Base-by-base conservation (phyloP, 2,329 filamentous ascomycete species). In the Nemania sp. region DNA sequence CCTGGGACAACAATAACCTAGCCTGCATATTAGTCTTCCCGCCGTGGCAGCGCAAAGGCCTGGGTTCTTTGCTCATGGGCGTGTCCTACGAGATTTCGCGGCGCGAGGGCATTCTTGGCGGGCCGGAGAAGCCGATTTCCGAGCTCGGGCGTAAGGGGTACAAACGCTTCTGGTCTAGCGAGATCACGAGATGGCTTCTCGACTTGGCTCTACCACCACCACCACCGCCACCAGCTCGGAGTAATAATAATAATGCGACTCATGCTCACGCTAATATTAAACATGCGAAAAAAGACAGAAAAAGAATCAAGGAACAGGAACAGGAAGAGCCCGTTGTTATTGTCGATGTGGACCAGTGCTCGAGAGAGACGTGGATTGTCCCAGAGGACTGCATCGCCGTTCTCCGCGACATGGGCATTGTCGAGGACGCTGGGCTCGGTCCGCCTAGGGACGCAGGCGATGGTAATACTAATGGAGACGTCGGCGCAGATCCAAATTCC, bases 1-100 rank as follows among this genome's bases (percentile, higher is more conserved):
- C 91, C 3, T 99, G 94, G 93, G 94, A 99, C 67, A 92, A 93
- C 66, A 97, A 99, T 72, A 99, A 97, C 62, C 80, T 99, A 5
- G 94, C 94, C 1, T 99, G 94, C 69, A 99, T 99, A 63, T 79
- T 97, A 6, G 83, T 97, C 14, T 97, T 97, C 67, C 94, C 94
- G 1, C 94, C 94, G 0, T 97, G 93, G 85, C 93, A 97, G 72
- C 86, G 89, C 59, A 91, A 91, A 61, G 91, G 93, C 1, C 80
- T 97, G 0, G 94, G 94, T 0, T 86, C 90, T 46, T 76, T 97
- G 45, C 79, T 99, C 26, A 97, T 99, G 84, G 91, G 90, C 5
- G 84, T 94, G 2, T 95, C 90, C 31, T 99, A 99, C 72, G 92
- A 94, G 70, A 87, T 99, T 41, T 93, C 91, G 17, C 83, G 86